Evolutionary conservation across 345 rosid genomes (phyloP), one percentile per base, ranked within the genome.

Genomic region (Viola odorata): DNA sequence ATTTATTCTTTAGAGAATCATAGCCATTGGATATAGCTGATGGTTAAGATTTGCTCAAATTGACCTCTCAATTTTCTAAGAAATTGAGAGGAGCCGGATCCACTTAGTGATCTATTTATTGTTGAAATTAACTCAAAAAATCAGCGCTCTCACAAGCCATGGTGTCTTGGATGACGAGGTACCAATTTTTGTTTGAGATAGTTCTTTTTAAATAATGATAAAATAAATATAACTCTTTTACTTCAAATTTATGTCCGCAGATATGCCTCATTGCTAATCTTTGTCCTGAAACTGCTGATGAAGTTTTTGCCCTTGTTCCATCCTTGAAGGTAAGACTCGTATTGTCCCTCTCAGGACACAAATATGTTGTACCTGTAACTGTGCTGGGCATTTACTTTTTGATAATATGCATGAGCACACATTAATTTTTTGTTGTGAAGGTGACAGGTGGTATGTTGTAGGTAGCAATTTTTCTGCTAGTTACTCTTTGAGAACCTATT

Each of bases 121-220:
- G 69, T 75, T 73, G 60, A 59, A 63, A 74, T 67, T 80, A 79
- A 81, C 86, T 76, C 68, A 75, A 63, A 23, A 56, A 65, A 51
- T 68, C 72, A 89, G 98, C 52, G 55, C 75, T 64, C 84, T 94
- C 9, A 70, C 60, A 32, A 62, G 68, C 15, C 56, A 82, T 61
- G 96, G 89, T 51, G 85, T 86, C 66, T 65, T 85, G 60, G 81
- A 88, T 55, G 81, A 83, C 66, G 97, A 90, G 97, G 99, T 90
- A 82, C 53, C 39, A 16, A 60, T 67, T 76, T 65, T 60, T 39
- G 47, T 71, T 51, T 49, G 47, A 56, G 47, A 55, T 63, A 12
- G 54, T 71, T 60, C 47, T 59, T 61, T 63, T 17, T 0, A 13
- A 16, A 15, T 23, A 56, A 23, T 6, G 8, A 57, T 15, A 48